phyloP scores from a whole-genome alignment of 306 rosid species.

The Betula pendula region DNA sequence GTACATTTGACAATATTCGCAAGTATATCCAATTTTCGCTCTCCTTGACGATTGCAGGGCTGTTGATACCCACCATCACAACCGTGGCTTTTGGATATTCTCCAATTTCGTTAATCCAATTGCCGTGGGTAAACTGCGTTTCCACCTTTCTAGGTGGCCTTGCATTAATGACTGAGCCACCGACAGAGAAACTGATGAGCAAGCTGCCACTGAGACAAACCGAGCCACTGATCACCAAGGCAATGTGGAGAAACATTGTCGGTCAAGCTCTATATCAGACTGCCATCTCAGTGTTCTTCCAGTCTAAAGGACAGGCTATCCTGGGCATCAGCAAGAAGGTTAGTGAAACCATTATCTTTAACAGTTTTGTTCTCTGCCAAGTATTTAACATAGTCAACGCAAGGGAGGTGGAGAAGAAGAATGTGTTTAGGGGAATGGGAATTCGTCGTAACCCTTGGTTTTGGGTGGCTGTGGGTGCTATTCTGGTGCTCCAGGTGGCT shows the following conservation, averaged over 20 bases:
- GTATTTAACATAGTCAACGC: constrained; percentile 22
- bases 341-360: constrained; percentile 20
- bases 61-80: constrained; percentile 3
- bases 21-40: constrained; percentile 32
- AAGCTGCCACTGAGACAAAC: neutral
- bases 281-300: neutral
- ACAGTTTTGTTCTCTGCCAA: constrained; percentile 24
- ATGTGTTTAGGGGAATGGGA: neutral
- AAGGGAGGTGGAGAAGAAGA: constrained; percentile 21
- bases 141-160: constrained; percentile 7
- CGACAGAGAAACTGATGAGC: constrained; percentile 13
- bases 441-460: constrained; percentile 5
- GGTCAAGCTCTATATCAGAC: constrained; percentile 23
- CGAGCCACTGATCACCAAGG: constrained; percentile 12
- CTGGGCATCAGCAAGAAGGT: constrained; percentile 10
- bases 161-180: constrained; percentile 19
- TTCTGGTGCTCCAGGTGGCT: constrained; percentile 5
- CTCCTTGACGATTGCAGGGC: constrained; percentile 11
- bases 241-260: constrained; percentile 25
- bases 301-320: constrained; percentile 15
- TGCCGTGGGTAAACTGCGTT: constrained; percentile 11
- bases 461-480: constrained; percentile 9
- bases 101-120: constrained; percentile 1
- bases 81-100: neutral
- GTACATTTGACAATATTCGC: constrained; percentile 19